Base-by-base conservation (phyloP, 1,284 basidiomycete species). In the Entoloma clypeatum region DNA sequence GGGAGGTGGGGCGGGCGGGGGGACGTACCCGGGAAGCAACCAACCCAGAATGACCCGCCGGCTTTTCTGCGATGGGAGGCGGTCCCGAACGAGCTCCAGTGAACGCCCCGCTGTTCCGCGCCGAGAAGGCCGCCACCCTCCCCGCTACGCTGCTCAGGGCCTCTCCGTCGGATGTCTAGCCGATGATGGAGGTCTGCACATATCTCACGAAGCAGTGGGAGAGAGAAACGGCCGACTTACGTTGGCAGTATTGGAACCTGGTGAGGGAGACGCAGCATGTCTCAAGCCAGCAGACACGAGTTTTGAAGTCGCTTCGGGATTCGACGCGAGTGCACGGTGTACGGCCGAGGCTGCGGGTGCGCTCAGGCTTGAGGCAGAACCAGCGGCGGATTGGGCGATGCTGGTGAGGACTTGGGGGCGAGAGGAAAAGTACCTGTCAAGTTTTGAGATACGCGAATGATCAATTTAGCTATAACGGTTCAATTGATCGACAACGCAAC, bases 351-450 rank as follows among this genome's bases (percentile, higher is more conserved):
- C 65, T 3, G 71, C 31, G 1, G 36, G 33, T 33, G 17, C 29
- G 21, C 32, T 36, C 8, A 40, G 38, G 21, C 29, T 27, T 19
- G 39, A n/a, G 18, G 9, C 33, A 22, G 18, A 13, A 13, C 18
- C 45, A 25, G 52, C 53, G 35, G 52, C 39, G 34, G 32, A 28
- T 14, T 41, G 41, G 11, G 45, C 49, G 8, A 52, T 39, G 41
- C 55, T 60, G 6, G 62, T 52, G 35, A 71, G 64, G 39, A 88
- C 67, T 43, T 86, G 81, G 27, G 86, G 86, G 33, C 86, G 80
- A 17, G 84, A 77, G 32, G 77, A 63, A 61, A 89, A 88, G 64
- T 89, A 89, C 54, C 86, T 88, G 39, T 38, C 3, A 18, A n/a
- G 14, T 13, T 21, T 27, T 10, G 21, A 23, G 7, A 10, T 18